A percentile compares a stretch with the other conserved stretches of the same genome.
These are phyloP conservation scores for Trichoderma sp. DNA, from an alignment of 2,329 filamentous ascomycete genomes.

Conservation along the genomic window DNA sequence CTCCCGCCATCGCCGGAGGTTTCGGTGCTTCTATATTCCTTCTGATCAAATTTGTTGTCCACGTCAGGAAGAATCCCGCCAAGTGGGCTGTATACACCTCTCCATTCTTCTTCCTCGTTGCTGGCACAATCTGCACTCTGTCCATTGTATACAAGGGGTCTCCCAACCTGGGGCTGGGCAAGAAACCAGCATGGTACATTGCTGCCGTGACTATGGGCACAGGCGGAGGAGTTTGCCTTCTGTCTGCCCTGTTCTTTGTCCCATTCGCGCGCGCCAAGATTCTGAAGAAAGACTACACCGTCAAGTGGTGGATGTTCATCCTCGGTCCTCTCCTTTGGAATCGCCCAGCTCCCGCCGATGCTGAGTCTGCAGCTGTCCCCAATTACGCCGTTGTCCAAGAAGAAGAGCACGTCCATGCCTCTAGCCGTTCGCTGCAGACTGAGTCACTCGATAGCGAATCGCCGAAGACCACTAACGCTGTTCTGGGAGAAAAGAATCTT, in stretches of 20 bases:
- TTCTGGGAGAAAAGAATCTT: slow-evolving; percentile 44
- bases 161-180: slow-evolving; percentile 63
- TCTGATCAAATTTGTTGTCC: slow-evolving; percentile 66
- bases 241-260: slow-evolving; percentile 71
- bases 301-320: slow-evolving; percentile 65
- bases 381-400: slow-evolving; percentile 78
- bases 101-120: slow-evolving; percentile 76
- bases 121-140: slow-evolving; percentile 71
- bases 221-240: slow-evolving; percentile 59
- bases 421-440: slow-evolving; percentile 33
- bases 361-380: slow-evolving; percentile 61
- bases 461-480: slow-evolving; percentile 32
- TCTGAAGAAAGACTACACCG: slow-evolving; percentile 65
- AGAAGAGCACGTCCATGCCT: slow-evolving; percentile 43
- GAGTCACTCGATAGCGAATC: slow-evolving; percentile 30
- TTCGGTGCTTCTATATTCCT: slow-evolving; percentile 69
- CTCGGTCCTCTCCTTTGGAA: slow-evolving; percentile 65
- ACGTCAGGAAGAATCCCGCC: slow-evolving; percentile 69
- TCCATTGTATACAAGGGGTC: slow-evolving; percentile 83
- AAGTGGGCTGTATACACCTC: slow-evolving; percentile 72
- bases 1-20: slow-evolving; percentile 64
- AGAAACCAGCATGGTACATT: slow-evolving; percentile 69
- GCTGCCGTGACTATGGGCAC: slow-evolving; percentile 65
- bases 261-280: slow-evolving; percentile 68
- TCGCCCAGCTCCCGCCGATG: slow-evolving; percentile 56